Percentiles rank a stretch among this genome's conserved stretches.
These are phyloP conservation scores for Quercus phellos DNA, from an alignment of 331 rosid species.

Conservation along the genomic window DNA sequence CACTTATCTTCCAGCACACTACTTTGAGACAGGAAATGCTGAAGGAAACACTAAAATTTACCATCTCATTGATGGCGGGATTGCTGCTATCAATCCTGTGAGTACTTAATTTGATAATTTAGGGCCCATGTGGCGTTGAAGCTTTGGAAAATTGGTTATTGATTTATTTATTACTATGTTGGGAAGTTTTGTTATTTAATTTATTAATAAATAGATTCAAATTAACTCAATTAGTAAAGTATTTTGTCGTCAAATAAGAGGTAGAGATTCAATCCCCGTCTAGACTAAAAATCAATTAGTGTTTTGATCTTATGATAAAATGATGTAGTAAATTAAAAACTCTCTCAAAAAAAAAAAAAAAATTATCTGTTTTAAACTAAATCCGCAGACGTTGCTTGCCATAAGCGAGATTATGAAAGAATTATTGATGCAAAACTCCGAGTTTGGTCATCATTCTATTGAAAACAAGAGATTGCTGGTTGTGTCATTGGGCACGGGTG, in stretches of 20 bases:
- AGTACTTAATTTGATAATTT: not conserved
- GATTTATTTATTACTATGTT: not conserved
- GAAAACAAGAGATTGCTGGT: not conserved
- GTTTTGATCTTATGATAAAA: too few relatives aligned
- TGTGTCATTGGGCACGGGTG: not conserved
- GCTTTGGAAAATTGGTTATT: not conserved
- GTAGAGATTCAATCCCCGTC: too few relatives aligned
- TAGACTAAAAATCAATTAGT: too few relatives aligned
- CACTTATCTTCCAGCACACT: not conserved
- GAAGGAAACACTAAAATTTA: not conserved
- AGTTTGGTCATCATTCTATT: not conserved
- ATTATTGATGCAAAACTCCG: not conserved
- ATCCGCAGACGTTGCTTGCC: not conserved
- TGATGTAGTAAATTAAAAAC: too few relatives aligned
- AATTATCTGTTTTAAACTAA: not conserved
- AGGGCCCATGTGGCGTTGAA: too few relatives aligned
- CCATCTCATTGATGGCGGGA: slow-evolving; percentile 34
- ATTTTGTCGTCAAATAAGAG: too few relatives aligned
- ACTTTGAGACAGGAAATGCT: not conserved
- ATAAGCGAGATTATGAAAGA: not conserved
- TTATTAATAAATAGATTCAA: too few relatives aligned
- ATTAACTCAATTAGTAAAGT: too few relatives aligned
- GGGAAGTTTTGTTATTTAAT: too few relatives aligned
- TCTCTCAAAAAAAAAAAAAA: too few relatives aligned
- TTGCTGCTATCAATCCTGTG: slow-evolving; percentile 40